Conservation (phyloP, 2,329 filamentous ascomycete genomes). For the Arthrinium phaeospermum region DNA sequence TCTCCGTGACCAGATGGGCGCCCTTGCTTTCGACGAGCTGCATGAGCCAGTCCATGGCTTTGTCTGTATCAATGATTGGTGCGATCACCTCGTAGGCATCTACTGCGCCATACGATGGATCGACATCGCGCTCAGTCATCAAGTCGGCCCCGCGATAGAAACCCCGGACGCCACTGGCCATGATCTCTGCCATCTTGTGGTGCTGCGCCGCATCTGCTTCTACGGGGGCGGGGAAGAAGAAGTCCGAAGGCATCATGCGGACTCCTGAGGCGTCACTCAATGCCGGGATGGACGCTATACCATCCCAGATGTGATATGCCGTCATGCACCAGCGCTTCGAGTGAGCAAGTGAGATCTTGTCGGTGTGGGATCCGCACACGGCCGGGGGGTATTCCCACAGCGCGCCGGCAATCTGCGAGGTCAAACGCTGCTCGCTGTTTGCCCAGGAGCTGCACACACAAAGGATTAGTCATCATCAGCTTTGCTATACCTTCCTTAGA, state of each 20-base stretch:
- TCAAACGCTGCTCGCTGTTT: constrained; percentile 43
- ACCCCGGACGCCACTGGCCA: constrained; percentile 40
- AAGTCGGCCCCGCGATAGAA: constrained; percentile 43
- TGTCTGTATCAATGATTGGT: constrained; percentile 53
- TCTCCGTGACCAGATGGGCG: constrained; percentile 44
- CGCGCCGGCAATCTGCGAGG: constrained; percentile 53
- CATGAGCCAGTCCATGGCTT: constrained; percentile 48
- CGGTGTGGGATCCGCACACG: constrained; percentile 50
- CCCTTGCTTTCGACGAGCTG: constrained; percentile 48
- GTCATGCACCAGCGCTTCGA: constrained; percentile 49
- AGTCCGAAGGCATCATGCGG: constrained; percentile 44
- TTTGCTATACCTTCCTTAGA: neutral
- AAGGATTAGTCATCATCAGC: neutral
- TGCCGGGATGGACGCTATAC: constrained; percentile 41
- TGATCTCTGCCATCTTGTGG: constrained; percentile 47
- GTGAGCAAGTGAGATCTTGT: constrained; percentile 45
- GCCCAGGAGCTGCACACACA: constrained; percentile 44
- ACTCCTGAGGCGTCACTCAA: constrained; percentile 42
- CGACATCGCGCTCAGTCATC: constrained; percentile 42
- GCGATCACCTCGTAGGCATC: constrained; percentile 52
- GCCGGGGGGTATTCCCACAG: constrained; percentile 54
- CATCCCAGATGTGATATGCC: constrained; percentile 48
- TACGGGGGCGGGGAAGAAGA: constrained; percentile 45
- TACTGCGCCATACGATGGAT: constrained; percentile 42
- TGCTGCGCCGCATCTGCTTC: constrained; percentile 41